Evolutionary conservation across 768 basidiomycete species (phyloP).

Genomic region (Mycena leptocephala): DNA sequence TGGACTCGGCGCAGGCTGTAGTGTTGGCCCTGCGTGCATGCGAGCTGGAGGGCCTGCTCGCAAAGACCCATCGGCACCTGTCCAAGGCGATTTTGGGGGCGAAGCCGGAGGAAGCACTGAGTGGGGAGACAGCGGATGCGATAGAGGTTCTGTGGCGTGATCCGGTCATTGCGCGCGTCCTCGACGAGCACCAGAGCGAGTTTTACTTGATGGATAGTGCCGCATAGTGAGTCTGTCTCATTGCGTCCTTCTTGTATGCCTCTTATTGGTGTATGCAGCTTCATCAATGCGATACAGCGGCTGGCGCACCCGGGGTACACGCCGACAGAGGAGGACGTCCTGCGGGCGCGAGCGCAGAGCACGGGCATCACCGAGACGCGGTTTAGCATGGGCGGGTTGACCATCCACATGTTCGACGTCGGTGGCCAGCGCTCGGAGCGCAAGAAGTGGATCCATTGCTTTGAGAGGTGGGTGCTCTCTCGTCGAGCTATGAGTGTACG

Average conservation of each 20-base stretch:
- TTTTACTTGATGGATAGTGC: conserved; percentile 92
- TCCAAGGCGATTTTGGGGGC: neutral
- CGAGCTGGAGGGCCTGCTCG: neutral
- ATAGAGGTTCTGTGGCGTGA: conserved; percentile 70
- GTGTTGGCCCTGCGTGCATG: neutral
- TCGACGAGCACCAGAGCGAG: conserved; percentile 60
- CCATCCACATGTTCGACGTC: conserved; percentile 70
- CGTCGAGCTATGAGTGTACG: neutral
- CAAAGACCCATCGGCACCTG: neutral
- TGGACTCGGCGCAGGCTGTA: neutral
- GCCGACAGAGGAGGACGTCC: conserved; percentile 80
- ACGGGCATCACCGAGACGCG: conserved; percentile 85
- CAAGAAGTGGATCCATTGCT: conserved; percentile 59
- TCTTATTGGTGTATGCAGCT: no score
- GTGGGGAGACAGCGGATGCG: conserved; percentile 70
- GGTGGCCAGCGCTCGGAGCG: conserved; percentile 72
- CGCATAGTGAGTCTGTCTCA: conserved; percentile 76
- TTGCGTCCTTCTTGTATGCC: no score
- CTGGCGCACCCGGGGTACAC: conserved; percentile 76
- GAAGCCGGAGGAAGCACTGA: conserved; percentile 61
- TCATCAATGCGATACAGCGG: conserved; percentile 77
- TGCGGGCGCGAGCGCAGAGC: conserved; percentile 82
- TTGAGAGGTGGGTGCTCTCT: conserved; percentile 51
- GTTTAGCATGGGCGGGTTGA: conserved; percentile 67
- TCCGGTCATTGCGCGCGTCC: conserved; percentile 52